Percentiles rank a stretch among this genome's conserved stretches.
phyloP scores from a whole-genome alignment of 2,329 filamentous ascomycete species.

The Epichloe coenophiala region DNA sequence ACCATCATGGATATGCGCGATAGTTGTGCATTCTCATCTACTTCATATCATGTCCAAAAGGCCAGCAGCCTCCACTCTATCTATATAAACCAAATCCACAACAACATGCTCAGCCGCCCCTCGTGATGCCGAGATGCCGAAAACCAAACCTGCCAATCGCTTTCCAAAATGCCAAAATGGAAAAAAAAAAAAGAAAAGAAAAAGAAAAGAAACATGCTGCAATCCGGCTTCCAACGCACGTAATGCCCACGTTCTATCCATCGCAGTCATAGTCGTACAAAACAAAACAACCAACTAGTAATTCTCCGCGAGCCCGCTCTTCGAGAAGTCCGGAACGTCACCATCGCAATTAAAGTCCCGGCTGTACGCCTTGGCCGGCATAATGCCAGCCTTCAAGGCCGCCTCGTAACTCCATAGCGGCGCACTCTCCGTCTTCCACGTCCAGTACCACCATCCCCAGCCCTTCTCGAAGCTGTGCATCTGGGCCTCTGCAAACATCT shows the following conservation, averaged over 20 bases:
- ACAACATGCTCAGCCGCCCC: not conserved
- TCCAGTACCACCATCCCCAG: slow-evolving; percentile 99
- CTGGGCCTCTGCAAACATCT: slow-evolving; percentile 87
- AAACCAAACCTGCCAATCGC: not conserved
- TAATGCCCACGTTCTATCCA: not conserved
- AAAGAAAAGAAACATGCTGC: no score
- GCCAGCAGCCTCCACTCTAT: no score
- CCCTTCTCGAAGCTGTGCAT: slow-evolving; percentile 89
- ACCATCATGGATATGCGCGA: no score
- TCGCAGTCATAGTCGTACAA: not conserved
- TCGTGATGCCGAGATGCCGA: not conserved
- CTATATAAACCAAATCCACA: no score
- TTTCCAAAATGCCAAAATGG: not conserved
- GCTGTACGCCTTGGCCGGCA: slow-evolving; percentile 63
- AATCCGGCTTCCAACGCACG: not conserved
- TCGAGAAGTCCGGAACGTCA: slow-evolving; percentile 39
- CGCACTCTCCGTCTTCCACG: slow-evolving; percentile 79
- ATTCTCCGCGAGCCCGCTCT: slow-evolving; percentile 33
- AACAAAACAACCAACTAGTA: slow-evolving; percentile 17
- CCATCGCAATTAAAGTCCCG: slow-evolving; percentile 55
- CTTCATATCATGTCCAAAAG: no score
- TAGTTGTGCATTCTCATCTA: no score
- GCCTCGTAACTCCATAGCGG: slow-evolving; percentile 87
- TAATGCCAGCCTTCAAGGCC: slow-evolving; percentile 61
- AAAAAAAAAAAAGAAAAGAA: no score